Base-by-base conservation (phyloP, 2,329 filamentous ascomycete species). In the Aspergillus quadricinctus region DNA sequence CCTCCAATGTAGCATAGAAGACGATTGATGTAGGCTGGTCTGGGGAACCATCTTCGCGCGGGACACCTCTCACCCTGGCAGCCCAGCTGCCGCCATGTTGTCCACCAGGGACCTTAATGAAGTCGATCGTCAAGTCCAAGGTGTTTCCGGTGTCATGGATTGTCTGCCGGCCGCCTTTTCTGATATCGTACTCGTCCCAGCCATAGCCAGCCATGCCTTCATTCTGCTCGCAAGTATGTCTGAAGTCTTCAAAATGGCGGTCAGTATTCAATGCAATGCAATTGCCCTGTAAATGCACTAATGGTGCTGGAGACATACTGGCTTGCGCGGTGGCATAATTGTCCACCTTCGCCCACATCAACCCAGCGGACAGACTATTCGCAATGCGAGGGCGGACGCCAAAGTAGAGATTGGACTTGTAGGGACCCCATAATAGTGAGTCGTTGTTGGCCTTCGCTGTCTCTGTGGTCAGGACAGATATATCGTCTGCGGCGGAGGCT, bases 121-220 rank as follows among this genome's bases (percentile, higher is more conserved):
- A 97, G 52, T 90, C 89, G 46, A 93, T 97, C 8, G 89, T 95
- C 60, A 99, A 83, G 75, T 97, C 92, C 63, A 99, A 83, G 56
- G 83, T 84, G 75, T 99, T 99, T 50, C 84, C 88, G 53, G 87
- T 86, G 72, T 99, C 94, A 69, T 95, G 91, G 57, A 99, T 93
- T 0, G 89, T 89, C 75, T 99, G 91, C 23, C 89, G 81, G 55
- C 94, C 94, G 60, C 94, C 94, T 55, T 82, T 88, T 56, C 94
- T 83, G 23, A 92, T 87, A 75, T 99, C 94, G 73, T 95, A 99
- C 72, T 96, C 90, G 67, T 97, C 92, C 94, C 94, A 99, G 60
- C 94, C 94, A 73, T 99, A 99, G 55, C 93, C 93, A 49, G 86
- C 88, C 83, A 99, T 96, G 62, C 89, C 89, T 72, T 95, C 91